Evolutionary conservation across 495 filamentous ascomycete species (phyloP).

Genomic region (Podospora sp.): DNA sequence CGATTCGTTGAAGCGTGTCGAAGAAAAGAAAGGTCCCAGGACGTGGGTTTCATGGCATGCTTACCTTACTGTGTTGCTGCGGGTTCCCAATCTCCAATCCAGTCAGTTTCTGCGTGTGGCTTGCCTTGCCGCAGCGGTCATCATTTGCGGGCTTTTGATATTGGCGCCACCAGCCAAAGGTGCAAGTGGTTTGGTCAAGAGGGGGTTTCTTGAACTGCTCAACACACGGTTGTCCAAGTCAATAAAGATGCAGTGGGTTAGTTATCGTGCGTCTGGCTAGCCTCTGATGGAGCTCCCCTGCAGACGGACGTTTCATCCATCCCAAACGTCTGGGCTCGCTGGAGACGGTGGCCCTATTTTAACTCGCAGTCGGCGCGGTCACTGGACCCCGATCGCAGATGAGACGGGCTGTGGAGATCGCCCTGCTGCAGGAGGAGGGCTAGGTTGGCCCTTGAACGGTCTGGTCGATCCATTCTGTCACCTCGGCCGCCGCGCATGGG

Average conservation of each 20-base stretch:
- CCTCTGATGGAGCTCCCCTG: conserved; percentile 11
- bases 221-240: neutral
- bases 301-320: conserved; percentile 16
- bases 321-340: neutral
- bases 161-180: conserved; percentile 4
- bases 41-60: neutral
- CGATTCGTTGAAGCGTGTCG: neutral
- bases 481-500: neutral
- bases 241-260: neutral
- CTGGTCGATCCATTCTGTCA: neutral
- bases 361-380: conserved; percentile 1
- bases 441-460: conserved; percentile 6
- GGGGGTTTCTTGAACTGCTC: neutral
- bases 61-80: neutral
- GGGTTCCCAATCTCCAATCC: neutral
- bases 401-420: conserved; percentile 21
- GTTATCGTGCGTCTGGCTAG: conserved; percentile 1
- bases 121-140: neutral
- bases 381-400: conserved; percentile 14
- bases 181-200: neutral
- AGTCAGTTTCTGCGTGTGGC: neutral
- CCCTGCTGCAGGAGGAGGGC: conserved; percentile 5
- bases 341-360: conserved; percentile 2
- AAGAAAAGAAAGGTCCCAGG: neutral
- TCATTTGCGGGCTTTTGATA: neutral